Evolutionary conservation across 257 asterid species (phyloP).

Genomic region (Ilex aquifolium): DNA sequence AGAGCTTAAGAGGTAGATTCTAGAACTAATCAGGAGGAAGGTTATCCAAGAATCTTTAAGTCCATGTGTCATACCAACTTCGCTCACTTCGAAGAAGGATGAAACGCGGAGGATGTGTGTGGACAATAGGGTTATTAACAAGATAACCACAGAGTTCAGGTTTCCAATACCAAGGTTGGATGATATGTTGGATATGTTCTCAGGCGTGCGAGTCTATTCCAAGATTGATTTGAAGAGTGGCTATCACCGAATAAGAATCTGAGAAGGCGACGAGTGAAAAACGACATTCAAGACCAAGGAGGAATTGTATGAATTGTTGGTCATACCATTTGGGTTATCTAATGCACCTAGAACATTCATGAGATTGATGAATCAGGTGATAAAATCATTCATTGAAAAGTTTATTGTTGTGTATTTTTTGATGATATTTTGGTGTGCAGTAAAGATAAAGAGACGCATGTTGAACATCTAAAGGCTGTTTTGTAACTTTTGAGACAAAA

Average conservation of each 20-base stretch:
- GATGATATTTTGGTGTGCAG: not conserved
- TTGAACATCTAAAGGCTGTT: not conserved
- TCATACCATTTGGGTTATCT: too few relatives aligned
- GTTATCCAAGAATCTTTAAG: not conserved
- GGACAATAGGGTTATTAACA: too few relatives aligned
- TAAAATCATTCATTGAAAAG: too few relatives aligned
- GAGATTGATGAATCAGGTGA: too few relatives aligned
- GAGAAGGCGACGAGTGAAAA: too few relatives aligned
- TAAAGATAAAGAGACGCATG: not conserved
- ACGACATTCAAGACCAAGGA: too few relatives aligned
- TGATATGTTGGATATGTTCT: not conserved
- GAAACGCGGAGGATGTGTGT: not conserved
- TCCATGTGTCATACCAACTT: not conserved
- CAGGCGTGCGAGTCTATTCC: not conserved
- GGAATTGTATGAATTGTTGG: too few relatives aligned
- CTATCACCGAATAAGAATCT: not conserved
- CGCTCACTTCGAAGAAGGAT: not conserved
- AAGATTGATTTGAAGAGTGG: slow-evolving; percentile 6
- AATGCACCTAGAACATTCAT: too few relatives aligned
- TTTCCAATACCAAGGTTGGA: not conserved
- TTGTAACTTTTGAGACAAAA: not conserved
- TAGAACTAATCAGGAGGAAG: not conserved
- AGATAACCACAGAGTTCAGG: not conserved
- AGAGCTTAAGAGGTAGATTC: not conserved
- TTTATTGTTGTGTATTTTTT: too few relatives aligned